Conservation (phyloP, 1,139 yeast species). For the Nakaseomyces uthaithaninus region DNA sequence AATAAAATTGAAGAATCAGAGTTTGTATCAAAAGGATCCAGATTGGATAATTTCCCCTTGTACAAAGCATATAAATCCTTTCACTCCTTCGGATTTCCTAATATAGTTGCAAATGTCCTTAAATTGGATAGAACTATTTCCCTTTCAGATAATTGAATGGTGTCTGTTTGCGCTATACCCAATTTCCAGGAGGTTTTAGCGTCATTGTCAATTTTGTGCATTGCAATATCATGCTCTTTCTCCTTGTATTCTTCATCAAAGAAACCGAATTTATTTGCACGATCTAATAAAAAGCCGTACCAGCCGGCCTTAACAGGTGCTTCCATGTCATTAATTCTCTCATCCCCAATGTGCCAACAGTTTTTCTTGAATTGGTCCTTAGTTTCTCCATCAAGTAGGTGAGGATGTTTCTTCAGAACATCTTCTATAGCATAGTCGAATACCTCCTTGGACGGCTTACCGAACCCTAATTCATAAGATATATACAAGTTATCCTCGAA, state of each 20-base stretch:
- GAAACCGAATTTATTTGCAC: conserved; percentile 31
- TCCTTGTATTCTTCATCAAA: conserved; percentile 11
- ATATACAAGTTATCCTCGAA: conserved; percentile 39
- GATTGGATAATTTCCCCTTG: no score
- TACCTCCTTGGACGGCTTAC: conserved; percentile 46
- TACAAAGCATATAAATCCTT: no score
- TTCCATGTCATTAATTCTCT: conserved; percentile 43
- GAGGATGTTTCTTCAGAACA: conserved; percentile 19
- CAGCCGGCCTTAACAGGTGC: conserved; percentile 52
- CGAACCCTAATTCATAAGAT: conserved; percentile 46
- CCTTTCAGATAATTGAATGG: conserved; percentile 17
- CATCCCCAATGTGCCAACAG: conserved; percentile 66
- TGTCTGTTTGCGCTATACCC: conserved; percentile 16
- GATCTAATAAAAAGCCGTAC: conserved; percentile 50
- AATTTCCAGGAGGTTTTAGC: conserved; percentile 17
- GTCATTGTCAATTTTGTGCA: conserved; percentile 25
- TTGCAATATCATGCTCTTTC: conserved; percentile 19
- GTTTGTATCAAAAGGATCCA: no score
- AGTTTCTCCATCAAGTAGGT: conserved; percentile 9
- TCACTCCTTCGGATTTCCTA: conserved; percentile 4
- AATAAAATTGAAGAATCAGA: no score
- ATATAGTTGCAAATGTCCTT: conserved; percentile 13
- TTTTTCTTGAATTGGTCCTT: conserved; percentile 22
- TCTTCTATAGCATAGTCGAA: conserved; percentile 38
- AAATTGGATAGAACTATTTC: conserved; percentile 24